A percentile compares a stretch with the other conserved stretches of the same genome.
phyloP scores from a whole-genome alignment of 1,284 basidiomycete species.

The Bjerkandera adusta region DNA sequence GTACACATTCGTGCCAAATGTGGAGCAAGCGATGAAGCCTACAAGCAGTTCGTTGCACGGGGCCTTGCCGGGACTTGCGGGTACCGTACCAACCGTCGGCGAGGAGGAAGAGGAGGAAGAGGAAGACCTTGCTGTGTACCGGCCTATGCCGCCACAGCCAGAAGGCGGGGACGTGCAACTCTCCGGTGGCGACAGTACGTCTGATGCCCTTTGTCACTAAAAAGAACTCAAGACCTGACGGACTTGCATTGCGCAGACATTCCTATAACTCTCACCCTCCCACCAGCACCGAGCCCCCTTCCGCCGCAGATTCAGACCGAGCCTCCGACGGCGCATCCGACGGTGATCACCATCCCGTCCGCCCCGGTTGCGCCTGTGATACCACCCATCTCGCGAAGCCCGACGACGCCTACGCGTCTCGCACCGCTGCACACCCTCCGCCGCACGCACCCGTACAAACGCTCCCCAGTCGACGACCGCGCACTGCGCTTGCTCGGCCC shows the following conservation, averaged over 20 bases:
- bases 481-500: constrained; percentile 47
- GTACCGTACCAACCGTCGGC: no score
- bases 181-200: not conserved
- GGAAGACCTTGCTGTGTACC: constrained; percentile 16
- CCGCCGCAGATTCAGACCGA: no score
- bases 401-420: no score
- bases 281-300: constrained; percentile 15
- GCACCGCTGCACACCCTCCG: constrained; percentile 55
- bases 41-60: no score
- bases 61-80: no score
- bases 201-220: not conserved
- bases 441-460: constrained; percentile 53
- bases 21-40: no score
- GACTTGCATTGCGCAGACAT: no score
- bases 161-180: not conserved
- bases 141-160: constrained; percentile 12
- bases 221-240: not conserved
- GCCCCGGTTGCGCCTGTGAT: no score
- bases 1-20: no score
- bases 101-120: constrained; percentile 7
- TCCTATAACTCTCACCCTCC: not conserved
- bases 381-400: no score
- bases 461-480: constrained; percentile 63
- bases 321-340: no score
- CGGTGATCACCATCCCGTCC: no score